Base-by-base conservation (phyloP, 2,329 filamentous ascomycete species). In the Paraconiothyrium brasiliense region DNA sequence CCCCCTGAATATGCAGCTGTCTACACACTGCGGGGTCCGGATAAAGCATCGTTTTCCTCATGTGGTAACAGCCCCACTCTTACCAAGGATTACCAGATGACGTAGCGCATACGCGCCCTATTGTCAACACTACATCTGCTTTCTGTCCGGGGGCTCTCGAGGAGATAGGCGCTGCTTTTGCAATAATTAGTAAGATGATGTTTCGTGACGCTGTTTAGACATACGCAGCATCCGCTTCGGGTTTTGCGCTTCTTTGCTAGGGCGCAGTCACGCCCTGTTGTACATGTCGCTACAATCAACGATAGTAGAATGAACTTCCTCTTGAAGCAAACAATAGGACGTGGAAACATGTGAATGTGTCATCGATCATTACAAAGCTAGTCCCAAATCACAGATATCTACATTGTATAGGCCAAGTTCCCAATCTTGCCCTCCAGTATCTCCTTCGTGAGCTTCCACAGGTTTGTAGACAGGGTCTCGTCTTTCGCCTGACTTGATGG, bases 371-470 rank as follows among this genome's bases (percentile, higher is more conserved):
- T 54, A 3, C 10, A 11, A 35, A 44, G 14, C 39, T 55, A 8
- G 39, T 37, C 35, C 35, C 10, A 10, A 14, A 37, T 9, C 27
- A 41, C 39, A 41, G 16, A 41, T 4, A 52, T 61, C 58, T 69
- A 70, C 74, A 77, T 75, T 3, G 62, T 63, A 62, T 76, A 76
- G 24, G 62, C 64, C 54, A 76, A 58, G 8, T 71, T 55, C 4
- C 71, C 78, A 49, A 82, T 58, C 69, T 80, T 84, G 52, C 79
- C 75, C 58, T 74, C 74, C 59, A 85, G 66, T 5, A 84, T 74
- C 49, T 79, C 69, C 68, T 82, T 80, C 2, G 79, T 83, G 63
- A 85, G 64, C 44, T 69, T 76, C 82, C 83, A 85, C 51, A 84
- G 67, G 6, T 76, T 79, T 57, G 83, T 77, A 5, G 79, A 75